A percentile compares a stretch with the other conserved stretches of the same genome.
These are phyloP conservation scores for Globisporangium radiosum DNA, from an alignment of 352 stramenopile genomes.

Conservation along the genomic window DNA sequence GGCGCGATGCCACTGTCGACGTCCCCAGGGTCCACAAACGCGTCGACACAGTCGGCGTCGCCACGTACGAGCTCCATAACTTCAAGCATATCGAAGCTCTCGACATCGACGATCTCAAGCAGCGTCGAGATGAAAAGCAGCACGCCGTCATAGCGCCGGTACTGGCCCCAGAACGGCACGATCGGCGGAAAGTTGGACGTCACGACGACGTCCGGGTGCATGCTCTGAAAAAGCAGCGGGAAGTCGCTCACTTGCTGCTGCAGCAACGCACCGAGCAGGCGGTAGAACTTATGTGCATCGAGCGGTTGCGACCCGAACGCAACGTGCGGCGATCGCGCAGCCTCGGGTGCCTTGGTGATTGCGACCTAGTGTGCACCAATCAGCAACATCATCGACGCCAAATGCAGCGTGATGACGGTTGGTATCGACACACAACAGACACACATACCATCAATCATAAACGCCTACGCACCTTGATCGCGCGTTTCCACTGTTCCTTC, in stretches of 20 bases:
- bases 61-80: slow-evolving; percentile 68
- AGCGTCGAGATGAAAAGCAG: slow-evolving; percentile 80
- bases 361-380: slow-evolving; percentile 26
- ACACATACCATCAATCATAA: background rate
- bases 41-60: slow-evolving; percentile 59
- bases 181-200: slow-evolving; percentile 84
- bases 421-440: background rate
- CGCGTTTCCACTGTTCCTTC: slow-evolving; percentile 77
- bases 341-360: slow-evolving; percentile 42
- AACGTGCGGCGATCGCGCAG: slow-evolving; percentile 28
- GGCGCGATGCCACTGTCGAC: slow-evolving; percentile 9
- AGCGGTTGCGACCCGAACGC: slow-evolving; percentile 71
- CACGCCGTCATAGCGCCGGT: slow-evolving; percentile 74
- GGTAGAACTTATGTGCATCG: slow-evolving; percentile 68
- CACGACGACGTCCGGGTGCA: slow-evolving; percentile 70
- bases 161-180: slow-evolving; percentile 82
- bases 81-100: slow-evolving; percentile 67
- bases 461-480: slow-evolving; percentile 34
- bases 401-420: background rate
- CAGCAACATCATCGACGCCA: background rate
- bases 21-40: slow-evolving; percentile 20
- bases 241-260: slow-evolving; percentile 71
- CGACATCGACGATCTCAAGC: slow-evolving; percentile 64
- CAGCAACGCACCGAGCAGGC: slow-evolving; percentile 52
- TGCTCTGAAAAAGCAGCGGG: slow-evolving; percentile 65